A percentile compares a stretch with the other conserved stretches of the same genome.
These are phyloP conservation scores for Jamesozyma lodderae DNA, from an alignment of 805 yeast genomes.

Conservation along the genomic window DNA sequence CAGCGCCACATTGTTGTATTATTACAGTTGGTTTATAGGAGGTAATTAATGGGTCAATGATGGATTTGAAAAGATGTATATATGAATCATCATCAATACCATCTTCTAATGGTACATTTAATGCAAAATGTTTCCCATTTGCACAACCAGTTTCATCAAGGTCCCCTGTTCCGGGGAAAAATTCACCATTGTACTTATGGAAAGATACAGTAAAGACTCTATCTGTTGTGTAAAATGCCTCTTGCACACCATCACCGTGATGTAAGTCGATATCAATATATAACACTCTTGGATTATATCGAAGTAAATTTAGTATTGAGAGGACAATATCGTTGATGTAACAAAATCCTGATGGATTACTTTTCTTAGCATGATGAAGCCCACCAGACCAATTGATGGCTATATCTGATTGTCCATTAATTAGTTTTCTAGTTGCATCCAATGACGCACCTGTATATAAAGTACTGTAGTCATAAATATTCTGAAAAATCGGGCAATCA, in stretches of 20 bases:
- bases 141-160: slow-evolving; percentile 78
- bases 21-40: slow-evolving; percentile 90
- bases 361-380: slow-evolving; percentile 84
- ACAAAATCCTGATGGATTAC: slow-evolving; percentile 86
- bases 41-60: slow-evolving; percentile 81
- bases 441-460: slow-evolving; percentile 83
- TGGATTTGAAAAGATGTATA: slow-evolving; percentile 43
- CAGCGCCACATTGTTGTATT: slow-evolving; percentile 98
- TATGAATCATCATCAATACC: slow-evolving; percentile 83
- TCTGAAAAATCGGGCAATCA: slow-evolving; percentile 81
- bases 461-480: slow-evolving; percentile 64
- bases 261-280: slow-evolving; percentile 88
- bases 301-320: slow-evolving; percentile 67
- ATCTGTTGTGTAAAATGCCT: slow-evolving; percentile 86
- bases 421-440: slow-evolving; percentile 81
- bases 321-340: slow-evolving; percentile 84
- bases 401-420: slow-evolving; percentile 75
- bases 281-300: slow-evolving; percentile 77
- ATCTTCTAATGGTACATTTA: slow-evolving; percentile 81
- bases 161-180: slow-evolving; percentile 91
- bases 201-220: slow-evolving; percentile 85
- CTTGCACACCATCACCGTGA: slow-evolving; percentile 94
- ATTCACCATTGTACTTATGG: slow-evolving; percentile 83
- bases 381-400: slow-evolving; percentile 95
- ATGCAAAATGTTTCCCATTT: slow-evolving; percentile 71